Conservation (phyloP, 441 rosid species). For the Omphalea diandra region DNA sequence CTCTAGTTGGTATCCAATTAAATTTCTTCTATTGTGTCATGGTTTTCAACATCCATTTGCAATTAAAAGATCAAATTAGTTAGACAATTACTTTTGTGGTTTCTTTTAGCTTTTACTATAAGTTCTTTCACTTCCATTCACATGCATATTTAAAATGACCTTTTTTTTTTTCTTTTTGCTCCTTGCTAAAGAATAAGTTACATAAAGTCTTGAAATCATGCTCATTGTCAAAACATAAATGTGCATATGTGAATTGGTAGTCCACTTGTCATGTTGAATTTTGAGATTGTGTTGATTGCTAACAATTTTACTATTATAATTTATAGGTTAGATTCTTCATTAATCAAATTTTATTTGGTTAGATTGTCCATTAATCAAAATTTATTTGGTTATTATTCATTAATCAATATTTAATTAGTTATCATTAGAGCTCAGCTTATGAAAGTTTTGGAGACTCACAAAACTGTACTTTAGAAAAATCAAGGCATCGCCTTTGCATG, state of each 20-base stretch:
- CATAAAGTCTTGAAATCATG: not conserved
- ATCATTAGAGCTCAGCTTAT: conserved; percentile 71
- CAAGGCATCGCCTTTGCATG: conserved; percentile 99
- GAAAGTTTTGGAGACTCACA: conserved; percentile 90
- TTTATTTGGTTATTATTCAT: too few relatives aligned
- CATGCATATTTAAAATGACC: not conserved
- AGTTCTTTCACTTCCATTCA: not conserved
- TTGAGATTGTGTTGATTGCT: conserved; percentile 3
- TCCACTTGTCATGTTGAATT: not conserved
- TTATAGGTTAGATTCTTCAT: not conserved
- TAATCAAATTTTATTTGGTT: conserved; percentile 10
- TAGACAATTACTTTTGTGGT: not conserved
- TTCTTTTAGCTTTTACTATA: not conserved
- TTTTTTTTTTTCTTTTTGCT: not conserved
- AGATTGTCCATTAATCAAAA: too few relatives aligned
- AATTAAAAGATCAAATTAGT: not conserved
- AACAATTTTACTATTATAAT: conserved; percentile 3
- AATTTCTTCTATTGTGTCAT: not conserved
- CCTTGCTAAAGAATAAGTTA: not conserved
- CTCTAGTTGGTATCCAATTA: not conserved
- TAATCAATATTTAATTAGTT: conserved; percentile 12
- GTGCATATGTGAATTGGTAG: not conserved
- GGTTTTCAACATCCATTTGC: not conserved
- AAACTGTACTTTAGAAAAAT: conserved; percentile 77
- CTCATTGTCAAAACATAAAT: not conserved